These are phyloP conservation scores for Candida buenavistaensis DNA, from an alignment of 1,139 yeast genomes.

Conservation along the genomic window DNA sequence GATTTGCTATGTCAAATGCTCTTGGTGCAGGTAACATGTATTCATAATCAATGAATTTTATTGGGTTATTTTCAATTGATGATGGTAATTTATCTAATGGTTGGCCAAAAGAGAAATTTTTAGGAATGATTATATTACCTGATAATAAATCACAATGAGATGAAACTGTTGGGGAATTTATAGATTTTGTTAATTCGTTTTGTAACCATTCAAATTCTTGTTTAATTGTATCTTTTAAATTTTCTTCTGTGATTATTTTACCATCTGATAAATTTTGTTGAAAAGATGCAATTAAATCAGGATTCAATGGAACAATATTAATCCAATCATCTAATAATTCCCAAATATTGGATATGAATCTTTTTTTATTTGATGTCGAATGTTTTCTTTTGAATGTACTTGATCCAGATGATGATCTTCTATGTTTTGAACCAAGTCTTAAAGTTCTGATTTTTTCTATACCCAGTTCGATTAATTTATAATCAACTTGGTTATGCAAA, in stretches of 20 bases:
- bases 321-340: slow-evolving; percentile 64
- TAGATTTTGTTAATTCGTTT: slow-evolving; percentile 29
- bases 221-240: slow-evolving; percentile 39
- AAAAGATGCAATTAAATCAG: slow-evolving; percentile 44
- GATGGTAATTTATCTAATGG: slow-evolving; percentile 22
- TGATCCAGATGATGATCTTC: slow-evolving; percentile 11
- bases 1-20: slow-evolving; percentile 84
- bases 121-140: slow-evolving; percentile 70
- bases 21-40: slow-evolving; percentile 80
- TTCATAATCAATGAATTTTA: slow-evolving; percentile 77
- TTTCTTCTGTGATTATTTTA: slow-evolving; percentile 23
- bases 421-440: slow-evolving; percentile 11
- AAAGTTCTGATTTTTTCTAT: slow-evolving; percentile 45
- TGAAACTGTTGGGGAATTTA: slow-evolving; percentile 55
- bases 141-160: slow-evolving; percentile 73
- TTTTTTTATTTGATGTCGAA: slow-evolving; percentile 21
- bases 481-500: slow-evolving; percentile 59
- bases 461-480: slow-evolving; percentile 50
- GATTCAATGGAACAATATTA: slow-evolving; percentile 52
- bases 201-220: slow-evolving; percentile 60
- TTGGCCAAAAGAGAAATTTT: slow-evolving; percentile 20
- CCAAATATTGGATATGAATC: slow-evolving; percentile 54
- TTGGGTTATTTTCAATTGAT: slow-evolving; percentile 38
- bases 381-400: slow-evolving; percentile 14
- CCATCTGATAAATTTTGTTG: slow-evolving; percentile 25